Percentiles rank a stretch among this genome's conserved stretches.
phyloP scores from a whole-genome alignment of 2,329 filamentous ascomycete species.

The Acephala macrosclerotiorum region DNA sequence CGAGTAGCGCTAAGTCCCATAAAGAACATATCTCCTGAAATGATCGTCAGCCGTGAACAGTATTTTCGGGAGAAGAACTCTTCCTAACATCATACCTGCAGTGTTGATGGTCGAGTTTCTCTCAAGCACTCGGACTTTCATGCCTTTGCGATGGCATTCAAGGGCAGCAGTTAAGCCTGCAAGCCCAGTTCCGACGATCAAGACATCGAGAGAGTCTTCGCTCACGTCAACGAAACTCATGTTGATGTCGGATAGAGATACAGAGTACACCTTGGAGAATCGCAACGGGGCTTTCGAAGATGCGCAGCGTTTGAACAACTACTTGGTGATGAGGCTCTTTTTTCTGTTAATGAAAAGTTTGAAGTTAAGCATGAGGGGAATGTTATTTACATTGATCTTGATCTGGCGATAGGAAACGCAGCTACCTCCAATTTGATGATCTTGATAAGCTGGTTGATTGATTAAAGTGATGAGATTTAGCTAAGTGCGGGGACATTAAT shows the following conservation, averaged over 20 bases:
- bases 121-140: not conserved
- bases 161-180: conserved; percentile 1
- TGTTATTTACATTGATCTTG: no score
- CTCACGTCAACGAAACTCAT: conserved; percentile 3
- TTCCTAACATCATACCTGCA: conserved; percentile 9
- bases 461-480: no score
- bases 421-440: no score
- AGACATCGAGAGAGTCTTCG: not conserved
- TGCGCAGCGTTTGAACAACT: no score
- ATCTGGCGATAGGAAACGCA: no score
- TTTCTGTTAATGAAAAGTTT: no score
- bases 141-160: not conserved
- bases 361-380: no score
- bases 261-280: not conserved
- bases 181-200: conserved; percentile 2
- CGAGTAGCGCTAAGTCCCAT: conserved; percentile 63
- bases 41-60: not conserved
- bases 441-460: no score
- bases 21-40: conserved; percentile 62
- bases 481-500: no score
- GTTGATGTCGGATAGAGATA: no score
- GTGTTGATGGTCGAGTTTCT: conserved; percentile 38
- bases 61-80: not conserved
- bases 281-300: no score
- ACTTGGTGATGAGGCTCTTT: no score